Evolutionary conservation across 2,329 filamentous ascomycete species (phyloP), one percentile per base, ranked within the genome.

Genomic region (Keithomyces neogunnii): DNA sequence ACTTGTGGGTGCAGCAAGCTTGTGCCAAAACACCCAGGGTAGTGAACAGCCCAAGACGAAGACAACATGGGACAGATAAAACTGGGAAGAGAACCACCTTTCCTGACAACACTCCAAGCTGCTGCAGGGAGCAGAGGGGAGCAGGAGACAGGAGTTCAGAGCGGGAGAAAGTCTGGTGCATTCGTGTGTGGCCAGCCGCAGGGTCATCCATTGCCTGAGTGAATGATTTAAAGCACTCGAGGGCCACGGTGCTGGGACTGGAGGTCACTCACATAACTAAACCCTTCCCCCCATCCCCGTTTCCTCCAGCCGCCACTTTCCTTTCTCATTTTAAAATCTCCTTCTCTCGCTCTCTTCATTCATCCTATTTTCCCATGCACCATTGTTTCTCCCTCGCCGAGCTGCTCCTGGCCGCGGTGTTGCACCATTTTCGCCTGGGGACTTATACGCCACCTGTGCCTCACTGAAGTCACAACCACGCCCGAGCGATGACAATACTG

Each of bases 221-320:
- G 19, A 10, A 49, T 43, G 52, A 49, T 51, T 29, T 45, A 40
- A 51, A 51, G 33, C 19, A 35, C 11, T 35, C 6, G 11, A 42
- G 49, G 49, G 49, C 49, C 52, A 48, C 19, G 19, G 19, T 48
- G 45, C 46, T 50, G 51, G 48, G 48, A 49, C 52, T 53, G 49
- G 51, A 46, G 46, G 26, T 57, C 55, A 53, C 54, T 65, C 66
- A 64, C 64, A 66, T 67, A 68, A 64, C 63, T 67, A 62, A 52
- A 61, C 64, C 63, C 62, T 61, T 62, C 59, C 64, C 66, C 64
- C 64, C 59, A 63, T 51, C 62, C 59, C 57, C 59, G 39, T 48
- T 51, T 62, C 55, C 61, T 56, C 52, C 57, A 56, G 55, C 59
- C 60, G 57, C 52, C 49, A 51, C 52, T 53, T 56, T 58, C 63